Evolutionary conservation across 1,284 basidiomycete species (phyloP), one percentile per base, ranked within the genome.

Genomic region (Phenoliferia sp.): DNA sequence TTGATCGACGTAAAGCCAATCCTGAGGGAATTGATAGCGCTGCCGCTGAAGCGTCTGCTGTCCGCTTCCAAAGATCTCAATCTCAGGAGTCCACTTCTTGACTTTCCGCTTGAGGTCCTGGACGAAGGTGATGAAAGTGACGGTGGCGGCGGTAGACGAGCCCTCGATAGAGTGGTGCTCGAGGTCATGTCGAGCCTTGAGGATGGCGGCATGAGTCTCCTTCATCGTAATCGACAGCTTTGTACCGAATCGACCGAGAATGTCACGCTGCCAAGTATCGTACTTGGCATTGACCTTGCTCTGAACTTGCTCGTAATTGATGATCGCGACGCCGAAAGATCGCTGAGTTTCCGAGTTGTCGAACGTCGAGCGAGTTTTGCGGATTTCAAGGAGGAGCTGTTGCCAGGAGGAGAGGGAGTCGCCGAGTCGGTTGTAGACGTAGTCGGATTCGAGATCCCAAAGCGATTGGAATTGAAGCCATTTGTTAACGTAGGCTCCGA

Each of bases 381-480:
- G 94, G 82, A 99, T 98, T 79, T 96, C 94, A 5, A 89, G 91
- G 12, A 99, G 84, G 1, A 99, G 86, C 76, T 94, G 78, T 77
- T 96, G 93, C 96, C 96, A 99, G 78, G 89, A 85, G 0, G 86
- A 86, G 28, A 99, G 86, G 15, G 90, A 92, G 78, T 98, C 94
- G 26, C 95, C 96, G 9, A 98, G 87, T 0, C 90, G 89, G 74
- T 88, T 89, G 84, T 96, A 98, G 28, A 99, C 94, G 76, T 90
- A 90, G 84, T 98, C 95, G 19, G 94, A 86, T 80, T 99, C 94
- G 60, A 98, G 87, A 79, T 99, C 96, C 96, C 95, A 99, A 0
- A 99, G 84, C 0, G 94, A 95, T 80, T 99, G 96, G 85, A 99
- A 99, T 77, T 95, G 94, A 0, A 98, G 86, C 95, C 96, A 99